Evolutionary conservation across 441 rosid genomes (phyloP).

Genomic region (Isatis lusitanica): DNA sequence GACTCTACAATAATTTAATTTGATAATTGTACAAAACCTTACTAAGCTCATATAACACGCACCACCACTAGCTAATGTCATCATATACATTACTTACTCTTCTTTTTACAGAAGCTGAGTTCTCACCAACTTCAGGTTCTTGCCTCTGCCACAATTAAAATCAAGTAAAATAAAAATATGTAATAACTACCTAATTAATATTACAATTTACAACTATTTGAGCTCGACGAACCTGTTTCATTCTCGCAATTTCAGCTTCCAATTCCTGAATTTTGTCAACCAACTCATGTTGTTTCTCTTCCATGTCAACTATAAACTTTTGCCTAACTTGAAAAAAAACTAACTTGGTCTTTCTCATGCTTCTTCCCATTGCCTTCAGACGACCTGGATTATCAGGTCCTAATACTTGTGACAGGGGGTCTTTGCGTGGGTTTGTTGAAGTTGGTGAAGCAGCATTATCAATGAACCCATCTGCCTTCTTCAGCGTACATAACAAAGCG

Average conservation of each 20-base stretch:
- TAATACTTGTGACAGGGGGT: no score
- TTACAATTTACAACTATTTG: not conserved
- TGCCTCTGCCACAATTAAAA: not conserved
- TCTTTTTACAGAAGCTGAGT: not conserved
- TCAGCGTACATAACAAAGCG: no score
- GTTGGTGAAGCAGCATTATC: not conserved
- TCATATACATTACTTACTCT: not conserved
- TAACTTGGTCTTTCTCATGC: not conserved
- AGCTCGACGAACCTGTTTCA: not conserved
- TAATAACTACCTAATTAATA: not conserved
- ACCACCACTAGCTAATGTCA: not conserved
- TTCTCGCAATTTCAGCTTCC: not conserved
- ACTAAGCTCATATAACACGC: not conserved
- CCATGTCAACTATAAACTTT: not conserved
- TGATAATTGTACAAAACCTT: no score
- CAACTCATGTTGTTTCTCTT: not conserved
- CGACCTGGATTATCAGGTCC: no score
- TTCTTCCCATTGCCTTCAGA: not conserved
- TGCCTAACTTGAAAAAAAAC: not conserved
- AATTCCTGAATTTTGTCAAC: not conserved
- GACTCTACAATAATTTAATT: not conserved
- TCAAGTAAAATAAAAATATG: not conserved
- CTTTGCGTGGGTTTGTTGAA: no score
- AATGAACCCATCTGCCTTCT: no score
- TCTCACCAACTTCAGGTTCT: not conserved